Evolutionary conservation across 1,284 basidiomycete species (phyloP), one percentile per base, ranked within the genome.

Genomic region (Pseudozyma flocculosa): DNA sequence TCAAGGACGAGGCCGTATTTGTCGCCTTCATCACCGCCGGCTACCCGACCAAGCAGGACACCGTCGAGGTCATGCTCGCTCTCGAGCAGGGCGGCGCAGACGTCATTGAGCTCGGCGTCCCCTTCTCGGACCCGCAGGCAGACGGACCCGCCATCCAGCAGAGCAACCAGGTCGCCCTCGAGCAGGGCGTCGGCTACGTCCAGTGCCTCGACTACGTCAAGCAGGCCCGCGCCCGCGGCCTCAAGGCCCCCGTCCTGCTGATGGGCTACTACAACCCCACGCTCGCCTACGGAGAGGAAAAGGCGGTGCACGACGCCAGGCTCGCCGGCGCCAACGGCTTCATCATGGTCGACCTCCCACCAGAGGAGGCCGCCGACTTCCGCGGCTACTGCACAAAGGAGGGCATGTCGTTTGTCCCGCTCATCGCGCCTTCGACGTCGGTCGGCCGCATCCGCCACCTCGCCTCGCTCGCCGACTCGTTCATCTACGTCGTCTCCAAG

Each of bases 301-400:
- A 86, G 76, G 89, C 94, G 2, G 92, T 97, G 42, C 83, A 86
- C 48, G 92, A 95, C 76, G 93, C 92, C 4, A 84, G 81, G 47
- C 85, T 86, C 48, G 90, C 91, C 22, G 94, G 94, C 29, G 95
- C 90, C 0, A 97, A 95, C 79, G 95, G 94, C 7, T 99, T 93
- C 79, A 94, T 98, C 73, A 85, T 99, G 79, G 92, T 97, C 40
- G 95, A 99, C 79, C 85, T 98, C 21, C 95, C 95, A 19, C 94
- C 95, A 5, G 93, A 97, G 81, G 95, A 99, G 80, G 94, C 94
- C 18, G 81, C 90, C 64, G 82, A 84, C 34, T 98, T 99, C 83
- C 84, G 93, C 43, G 84, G 87, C 67, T 90, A 92, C 74, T 98
- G 95, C 79, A 83, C 85, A 30, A 85, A 83, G 63, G n/a, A 52